These are phyloP conservation scores for Cetraspora pellucida DNA, from an alignment of 192 early-diverging fungal species.

Conservation along the genomic window DNA sequence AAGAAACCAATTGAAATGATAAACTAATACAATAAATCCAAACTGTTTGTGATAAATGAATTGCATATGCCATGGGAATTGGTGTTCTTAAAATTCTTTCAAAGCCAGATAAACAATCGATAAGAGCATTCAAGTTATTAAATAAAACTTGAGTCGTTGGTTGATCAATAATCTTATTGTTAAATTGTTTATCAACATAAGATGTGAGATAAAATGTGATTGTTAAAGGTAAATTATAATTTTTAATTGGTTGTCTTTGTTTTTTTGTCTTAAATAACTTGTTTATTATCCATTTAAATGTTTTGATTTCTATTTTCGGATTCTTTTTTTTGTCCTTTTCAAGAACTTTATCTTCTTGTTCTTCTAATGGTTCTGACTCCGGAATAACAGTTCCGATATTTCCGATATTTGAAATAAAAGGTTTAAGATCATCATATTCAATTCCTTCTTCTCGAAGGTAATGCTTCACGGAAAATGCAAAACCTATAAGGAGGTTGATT, in stretches of 20 bases:
- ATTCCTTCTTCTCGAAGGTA: constrained; percentile 75
- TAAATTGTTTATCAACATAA: not conserved
- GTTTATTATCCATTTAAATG: too few species aligned
- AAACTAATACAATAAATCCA: constrained; percentile 73
- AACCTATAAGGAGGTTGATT: constrained; percentile 80
- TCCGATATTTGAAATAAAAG: constrained; percentile 65
- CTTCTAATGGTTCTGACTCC: constrained; percentile 1
- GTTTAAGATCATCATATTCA: constrained; percentile 72
- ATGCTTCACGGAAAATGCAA: constrained; percentile 80
- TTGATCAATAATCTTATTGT: constrained; percentile 48
- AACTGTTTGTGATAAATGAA: constrained; percentile 84
- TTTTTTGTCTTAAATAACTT: too few species aligned
- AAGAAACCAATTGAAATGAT: constrained; percentile 77
- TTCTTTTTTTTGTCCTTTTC: not conserved
- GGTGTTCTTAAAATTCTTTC: constrained; percentile 87
- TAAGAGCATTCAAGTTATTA: constrained; percentile 52
- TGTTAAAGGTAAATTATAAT: too few species aligned
- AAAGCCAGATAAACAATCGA: constrained; percentile 65
- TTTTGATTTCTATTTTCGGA: too few species aligned
- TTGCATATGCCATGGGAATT: constrained; percentile 85
- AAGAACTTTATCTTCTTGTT: not conserved
- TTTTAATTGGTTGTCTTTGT: too few species aligned
- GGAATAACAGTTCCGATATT: constrained; percentile 38
- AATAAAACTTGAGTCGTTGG: constrained; percentile 53
- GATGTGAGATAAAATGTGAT: too few species aligned